Percentiles rank a stretch among this genome's conserved stretches.
Evolutionary conservation across 2,329 filamentous ascomycete species (phyloP).

Genomic region (Trichophyton schoenleinii): DNA sequence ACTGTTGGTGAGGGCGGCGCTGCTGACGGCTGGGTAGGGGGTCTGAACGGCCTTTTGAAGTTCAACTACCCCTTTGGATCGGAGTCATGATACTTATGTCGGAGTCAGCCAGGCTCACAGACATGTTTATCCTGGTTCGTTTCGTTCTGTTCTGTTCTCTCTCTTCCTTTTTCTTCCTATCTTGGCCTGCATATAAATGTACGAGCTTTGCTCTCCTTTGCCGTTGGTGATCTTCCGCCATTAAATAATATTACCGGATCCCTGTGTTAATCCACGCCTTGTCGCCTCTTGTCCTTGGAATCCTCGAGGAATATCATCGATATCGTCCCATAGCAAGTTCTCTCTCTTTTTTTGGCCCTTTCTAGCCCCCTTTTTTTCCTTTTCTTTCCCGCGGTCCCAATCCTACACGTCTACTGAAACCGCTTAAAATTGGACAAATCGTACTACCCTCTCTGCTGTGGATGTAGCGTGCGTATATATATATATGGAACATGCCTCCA

Average conservation of each 20-base stretch:
- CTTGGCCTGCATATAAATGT: neutral
- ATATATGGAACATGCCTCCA: neutral
- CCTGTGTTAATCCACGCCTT: neutral
- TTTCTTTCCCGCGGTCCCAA: too few relatives aligned
- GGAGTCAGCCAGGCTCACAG: too few relatives aligned
- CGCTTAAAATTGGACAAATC: neutral
- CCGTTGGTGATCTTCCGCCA: neutral
- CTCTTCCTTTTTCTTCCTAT: neutral
- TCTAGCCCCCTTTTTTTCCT: too few relatives aligned
- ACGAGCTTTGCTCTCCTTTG: neutral
- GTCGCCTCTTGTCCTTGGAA: neutral
- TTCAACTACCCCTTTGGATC: conserved; percentile 96
- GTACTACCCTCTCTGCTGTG: neutral
- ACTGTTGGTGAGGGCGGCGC: conserved; percentile 37
- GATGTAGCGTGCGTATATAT: neutral
- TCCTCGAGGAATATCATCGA: neutral
- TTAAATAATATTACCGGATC: neutral
- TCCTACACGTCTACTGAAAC: neutral
- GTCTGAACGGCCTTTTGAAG: conserved; percentile 82
- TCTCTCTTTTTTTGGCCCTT: too few relatives aligned
- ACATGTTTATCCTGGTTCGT: neutral
- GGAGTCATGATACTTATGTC: conserved; percentile 18
- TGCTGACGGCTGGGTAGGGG: conserved; percentile 93
- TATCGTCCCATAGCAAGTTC: neutral
- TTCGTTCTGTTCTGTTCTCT: neutral